phyloP scores from a whole-genome alignment of 805 yeast species.

The Candida adriatica region DNA sequence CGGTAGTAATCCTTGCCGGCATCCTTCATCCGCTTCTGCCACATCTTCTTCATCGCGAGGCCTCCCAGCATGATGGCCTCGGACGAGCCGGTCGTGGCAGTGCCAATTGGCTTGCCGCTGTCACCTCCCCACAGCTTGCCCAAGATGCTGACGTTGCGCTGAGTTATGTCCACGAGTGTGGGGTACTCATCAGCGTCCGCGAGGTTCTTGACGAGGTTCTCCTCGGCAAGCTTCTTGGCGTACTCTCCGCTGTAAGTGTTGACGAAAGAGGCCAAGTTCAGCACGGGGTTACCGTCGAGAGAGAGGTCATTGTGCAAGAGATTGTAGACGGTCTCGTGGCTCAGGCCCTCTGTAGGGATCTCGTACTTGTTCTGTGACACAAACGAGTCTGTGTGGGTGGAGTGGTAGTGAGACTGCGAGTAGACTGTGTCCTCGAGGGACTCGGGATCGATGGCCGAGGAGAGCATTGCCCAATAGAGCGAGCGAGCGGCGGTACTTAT shows the following conservation, averaged over 20 bases:
- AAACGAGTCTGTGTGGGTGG: constrained; percentile 10
- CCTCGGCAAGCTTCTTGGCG: constrained; percentile 48
- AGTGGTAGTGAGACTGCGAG: constrained; percentile 21
- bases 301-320: constrained; percentile 66
- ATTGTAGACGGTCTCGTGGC: constrained; percentile 47
- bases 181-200: constrained; percentile 96
- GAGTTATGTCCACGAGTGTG: constrained; percentile 68
- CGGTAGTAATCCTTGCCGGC: constrained; percentile 51
- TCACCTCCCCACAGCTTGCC: constrained; percentile 80
- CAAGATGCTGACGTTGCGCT: constrained; percentile 75
- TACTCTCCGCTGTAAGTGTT: constrained; percentile 60
- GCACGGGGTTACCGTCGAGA: constrained; percentile 76
- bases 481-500: no score
- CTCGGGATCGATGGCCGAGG: constrained; percentile 26
- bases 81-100: constrained; percentile 90
- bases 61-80: constrained; percentile 95
- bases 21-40: constrained; percentile 65
- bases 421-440: constrained; percentile 25
- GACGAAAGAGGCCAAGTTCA: constrained; percentile 86
- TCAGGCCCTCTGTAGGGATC: constrained; percentile 52
- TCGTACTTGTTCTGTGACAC: constrained; percentile 39
- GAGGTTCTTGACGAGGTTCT: constrained; percentile 77
- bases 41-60: constrained; percentile 80
- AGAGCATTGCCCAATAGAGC: constrained; percentile 15
- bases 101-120: constrained; percentile 52